phyloP scores from a whole-genome alignment of 2,329 filamentous ascomycete genomes.

The Mycosphaerella sp. region DNA sequence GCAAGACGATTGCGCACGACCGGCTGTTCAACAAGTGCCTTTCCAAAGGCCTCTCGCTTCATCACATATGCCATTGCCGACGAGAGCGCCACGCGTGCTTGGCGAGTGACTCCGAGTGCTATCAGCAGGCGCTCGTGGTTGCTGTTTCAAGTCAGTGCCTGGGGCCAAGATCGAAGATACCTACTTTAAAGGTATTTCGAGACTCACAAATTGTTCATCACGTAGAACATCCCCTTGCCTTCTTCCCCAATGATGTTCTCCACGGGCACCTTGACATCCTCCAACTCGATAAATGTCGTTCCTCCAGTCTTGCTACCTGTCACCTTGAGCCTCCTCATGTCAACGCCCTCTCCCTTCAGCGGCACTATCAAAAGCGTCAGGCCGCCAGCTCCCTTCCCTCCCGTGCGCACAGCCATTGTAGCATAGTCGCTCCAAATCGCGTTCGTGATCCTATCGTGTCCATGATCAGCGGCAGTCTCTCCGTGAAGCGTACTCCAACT shows the following conservation, averaged over 20 bases:
- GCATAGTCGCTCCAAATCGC: constrained; percentile 63
- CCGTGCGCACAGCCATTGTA: constrained; percentile 58
- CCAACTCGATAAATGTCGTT: constrained; percentile 68
- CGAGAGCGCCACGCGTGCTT: constrained; percentile 54
- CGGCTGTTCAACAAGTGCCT: constrained; percentile 63
- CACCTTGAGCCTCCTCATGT: constrained; percentile 60
- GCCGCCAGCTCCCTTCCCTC: constrained; percentile 41
- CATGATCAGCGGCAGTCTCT: not conserved
- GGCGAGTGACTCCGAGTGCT: constrained; percentile 55
- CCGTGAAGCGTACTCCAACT: no score
- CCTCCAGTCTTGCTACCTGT: constrained; percentile 58
- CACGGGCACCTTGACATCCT: constrained; percentile 64
- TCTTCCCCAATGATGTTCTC: constrained; percentile 65
- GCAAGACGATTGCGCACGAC: constrained; percentile 65
- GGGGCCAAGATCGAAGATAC: not conserved
- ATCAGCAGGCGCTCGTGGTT: constrained; percentile 52
- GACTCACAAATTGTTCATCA: constrained; percentile 24
- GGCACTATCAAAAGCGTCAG: constrained; percentile 22
- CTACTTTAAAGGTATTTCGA: no score
- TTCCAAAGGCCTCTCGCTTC: constrained; percentile 60
- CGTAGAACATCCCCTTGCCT: constrained; percentile 64
- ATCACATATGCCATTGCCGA: constrained; percentile 57
- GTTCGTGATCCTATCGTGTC: constrained; percentile 53
- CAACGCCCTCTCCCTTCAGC: constrained; percentile 53
- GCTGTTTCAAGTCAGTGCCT: constrained; percentile 25